Conservation (phyloP, 1,284 basidiomycete genomes). For the Cutaneotrichosporon cyanovorans region DNA sequence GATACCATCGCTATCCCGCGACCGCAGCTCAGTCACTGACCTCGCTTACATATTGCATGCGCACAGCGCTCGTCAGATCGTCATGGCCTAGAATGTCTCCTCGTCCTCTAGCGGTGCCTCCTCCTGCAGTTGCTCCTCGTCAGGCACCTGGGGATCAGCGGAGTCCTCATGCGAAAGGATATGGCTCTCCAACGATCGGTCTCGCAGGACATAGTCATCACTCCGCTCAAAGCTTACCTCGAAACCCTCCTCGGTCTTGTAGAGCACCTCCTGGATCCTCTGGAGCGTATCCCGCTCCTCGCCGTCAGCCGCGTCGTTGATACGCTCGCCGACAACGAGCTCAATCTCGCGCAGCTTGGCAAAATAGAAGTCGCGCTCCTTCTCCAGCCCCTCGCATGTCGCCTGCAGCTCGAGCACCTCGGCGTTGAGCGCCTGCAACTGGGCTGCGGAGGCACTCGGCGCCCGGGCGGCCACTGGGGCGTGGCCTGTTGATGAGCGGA, state of each 20-base stretch:
- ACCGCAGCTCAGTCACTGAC: no score
- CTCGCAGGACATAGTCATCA: not conserved
- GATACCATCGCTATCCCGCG: no score
- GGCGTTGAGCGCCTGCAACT: conserved; percentile 30
- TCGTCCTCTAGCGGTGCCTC: conserved; percentile 14
- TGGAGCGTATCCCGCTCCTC: conserved; percentile 63
- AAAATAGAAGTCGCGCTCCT: conserved; percentile 97
- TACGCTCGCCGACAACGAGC: conserved; percentile 72
- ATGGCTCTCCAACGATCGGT: not conserved
- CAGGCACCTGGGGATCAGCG: conserved; percentile 53
- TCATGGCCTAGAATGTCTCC: conserved; percentile 15
- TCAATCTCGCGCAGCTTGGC: conserved; percentile 95
- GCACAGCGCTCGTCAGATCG: not conserved
- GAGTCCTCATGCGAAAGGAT: no score
- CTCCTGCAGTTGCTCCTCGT: conserved; percentile 12
- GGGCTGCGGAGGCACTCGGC: conserved; percentile 13
- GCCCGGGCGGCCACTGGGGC: conserved; percentile 12
- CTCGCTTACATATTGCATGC: no score
- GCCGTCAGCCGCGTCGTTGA: conserved; percentile 57
- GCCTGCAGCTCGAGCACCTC: conserved; percentile 77
- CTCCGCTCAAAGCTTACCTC: conserved; percentile 51
- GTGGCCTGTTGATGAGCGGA: conserved; percentile 9
- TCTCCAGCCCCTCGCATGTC: conserved; percentile 81
- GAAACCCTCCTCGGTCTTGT: conserved; percentile 85
- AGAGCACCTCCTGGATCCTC: conserved; percentile 88